Evolutionary conservation across 495 filamentous ascomycete genomes (phyloP).

Genomic region (Aspergillus carlsbadensis): DNA sequence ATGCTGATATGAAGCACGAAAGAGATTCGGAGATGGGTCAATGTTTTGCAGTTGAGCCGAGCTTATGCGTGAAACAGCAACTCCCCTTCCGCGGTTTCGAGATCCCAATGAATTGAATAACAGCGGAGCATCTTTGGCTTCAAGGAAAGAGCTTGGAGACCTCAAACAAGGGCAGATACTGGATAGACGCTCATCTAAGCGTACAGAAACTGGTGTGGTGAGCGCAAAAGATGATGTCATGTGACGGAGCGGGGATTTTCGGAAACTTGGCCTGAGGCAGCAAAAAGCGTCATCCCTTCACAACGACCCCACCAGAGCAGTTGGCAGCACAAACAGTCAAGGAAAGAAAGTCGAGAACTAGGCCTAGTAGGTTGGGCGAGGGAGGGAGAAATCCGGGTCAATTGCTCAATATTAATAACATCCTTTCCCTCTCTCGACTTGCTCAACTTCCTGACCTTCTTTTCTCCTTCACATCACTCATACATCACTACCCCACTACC

Average conservation of each 20-base stretch:
- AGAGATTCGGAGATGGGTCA: conserved; percentile 40
- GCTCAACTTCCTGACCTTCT: conserved; percentile 12
- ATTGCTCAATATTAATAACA: conserved; percentile 5
- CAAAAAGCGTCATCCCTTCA: conserved; percentile 18
- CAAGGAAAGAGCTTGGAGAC: not conserved
- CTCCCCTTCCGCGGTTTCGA: not conserved
- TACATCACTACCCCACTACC: conserved; percentile 30
- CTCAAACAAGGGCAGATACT: too few relatives aligned
- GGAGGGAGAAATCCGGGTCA: not conserved
- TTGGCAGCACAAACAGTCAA: conserved; percentile 14
- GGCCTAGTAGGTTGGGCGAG: not conserved
- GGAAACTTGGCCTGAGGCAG: conserved; percentile 22
- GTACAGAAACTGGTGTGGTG: not conserved
- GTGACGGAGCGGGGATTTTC: conserved; percentile 27
- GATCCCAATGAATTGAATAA: not conserved
- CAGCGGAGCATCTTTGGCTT: too few relatives aligned
- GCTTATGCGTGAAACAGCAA: not conserved
- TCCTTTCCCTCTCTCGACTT: not conserved
- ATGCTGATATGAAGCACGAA: conserved; percentile 31
- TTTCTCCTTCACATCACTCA: conserved; percentile 16
- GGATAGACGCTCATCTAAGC: not conserved
- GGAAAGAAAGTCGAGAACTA: not conserved
- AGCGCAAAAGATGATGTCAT: conserved; percentile 24
- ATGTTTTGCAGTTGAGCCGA: conserved; percentile 20
- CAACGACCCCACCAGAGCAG: conserved; percentile 19